phyloP scores from a whole-genome alignment of 2,329 filamentous ascomycete genomes.

The Ceratocystis ficicola region DNA sequence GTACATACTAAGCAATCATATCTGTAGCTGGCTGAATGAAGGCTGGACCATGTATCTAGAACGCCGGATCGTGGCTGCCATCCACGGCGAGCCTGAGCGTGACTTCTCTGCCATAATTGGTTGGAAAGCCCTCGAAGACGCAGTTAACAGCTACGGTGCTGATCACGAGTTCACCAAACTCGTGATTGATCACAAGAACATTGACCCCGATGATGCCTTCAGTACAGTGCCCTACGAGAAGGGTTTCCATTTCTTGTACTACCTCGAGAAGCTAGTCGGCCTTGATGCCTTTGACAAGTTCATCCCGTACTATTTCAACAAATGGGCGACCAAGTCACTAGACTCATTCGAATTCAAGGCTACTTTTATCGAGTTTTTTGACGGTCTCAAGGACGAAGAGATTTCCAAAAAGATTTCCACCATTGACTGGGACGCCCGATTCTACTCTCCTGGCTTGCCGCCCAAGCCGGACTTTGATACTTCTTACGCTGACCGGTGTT shows the following conservation, averaged over 20 bases:
- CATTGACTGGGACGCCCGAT: constrained; percentile 83
- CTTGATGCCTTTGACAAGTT: constrained; percentile 86
- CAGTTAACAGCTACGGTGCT: constrained; percentile 62
- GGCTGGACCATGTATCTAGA: constrained; percentile 96
- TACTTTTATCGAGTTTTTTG: constrained; percentile 77
- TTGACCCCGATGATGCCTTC: constrained; percentile 93
- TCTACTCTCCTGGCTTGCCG: constrained; percentile 79
- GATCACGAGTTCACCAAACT: constrained; percentile 92
- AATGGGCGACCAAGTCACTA: constrained; percentile 72
- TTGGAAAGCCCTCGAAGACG: constrained; percentile 79
- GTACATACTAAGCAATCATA: constrained; percentile 2
- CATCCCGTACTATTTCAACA: constrained; percentile 87
- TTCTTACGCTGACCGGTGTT: constrained; percentile 72
- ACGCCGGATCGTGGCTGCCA: constrained; percentile 61
- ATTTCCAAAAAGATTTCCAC: constrained; percentile 52
- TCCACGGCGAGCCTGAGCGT: constrained; percentile 75
- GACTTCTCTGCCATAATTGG: constrained; percentile 94
- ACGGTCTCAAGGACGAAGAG: constrained; percentile 48
- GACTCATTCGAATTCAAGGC: constrained; percentile 91
- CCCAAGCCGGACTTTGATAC: constrained; percentile 88
- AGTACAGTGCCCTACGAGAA: constrained; percentile 91
- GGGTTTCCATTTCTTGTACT: constrained; percentile 86
- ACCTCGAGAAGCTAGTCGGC: constrained; percentile 74
- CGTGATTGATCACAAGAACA: constrained; percentile 71
- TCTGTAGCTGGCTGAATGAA: constrained; percentile 51